Conservation (phyloP, 768 basidiomycete species). For the Macrolepiota fuliginosa region DNA sequence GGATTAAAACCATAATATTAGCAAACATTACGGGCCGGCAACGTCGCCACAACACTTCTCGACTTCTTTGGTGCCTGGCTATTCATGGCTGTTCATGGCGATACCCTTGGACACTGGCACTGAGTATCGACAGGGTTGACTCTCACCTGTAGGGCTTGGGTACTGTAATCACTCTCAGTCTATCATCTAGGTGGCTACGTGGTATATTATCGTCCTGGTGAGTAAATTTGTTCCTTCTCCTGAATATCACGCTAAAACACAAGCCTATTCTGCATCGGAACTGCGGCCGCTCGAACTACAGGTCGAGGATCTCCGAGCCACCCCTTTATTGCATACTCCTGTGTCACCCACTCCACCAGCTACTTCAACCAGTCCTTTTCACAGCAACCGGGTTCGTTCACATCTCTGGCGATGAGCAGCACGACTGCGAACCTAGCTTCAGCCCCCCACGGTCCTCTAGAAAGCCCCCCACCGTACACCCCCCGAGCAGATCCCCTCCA, state of each 20-base stretch:
- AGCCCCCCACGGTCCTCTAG: conserved; percentile 21
- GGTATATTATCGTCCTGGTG: background rate
- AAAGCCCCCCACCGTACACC: conserved; percentile 77
- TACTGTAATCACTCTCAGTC: no score
- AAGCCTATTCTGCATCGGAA: background rate
- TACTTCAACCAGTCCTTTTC: background rate
- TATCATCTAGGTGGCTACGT: no score
- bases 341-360: background rate
- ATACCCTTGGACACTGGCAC: no score
- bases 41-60: no score
- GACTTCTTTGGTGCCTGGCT: no score
- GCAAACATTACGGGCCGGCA: no score
- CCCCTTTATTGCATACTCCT: background rate
- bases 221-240: background rate
- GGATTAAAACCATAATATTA: no score
- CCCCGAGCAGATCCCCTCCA: conserved; percentile 44
- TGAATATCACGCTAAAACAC: background rate
- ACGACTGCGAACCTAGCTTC: background rate
- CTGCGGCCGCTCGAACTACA: background rate
- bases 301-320: background rate
- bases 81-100: no score
- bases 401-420: background rate
- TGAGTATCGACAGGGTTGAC: no score
- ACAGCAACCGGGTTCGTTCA: background rate
- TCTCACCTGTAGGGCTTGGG: no score